Evolutionary conservation across 208 protist genomes (phyloP).

Genomic region (Acanthamoeba polyphaga): DNA sequence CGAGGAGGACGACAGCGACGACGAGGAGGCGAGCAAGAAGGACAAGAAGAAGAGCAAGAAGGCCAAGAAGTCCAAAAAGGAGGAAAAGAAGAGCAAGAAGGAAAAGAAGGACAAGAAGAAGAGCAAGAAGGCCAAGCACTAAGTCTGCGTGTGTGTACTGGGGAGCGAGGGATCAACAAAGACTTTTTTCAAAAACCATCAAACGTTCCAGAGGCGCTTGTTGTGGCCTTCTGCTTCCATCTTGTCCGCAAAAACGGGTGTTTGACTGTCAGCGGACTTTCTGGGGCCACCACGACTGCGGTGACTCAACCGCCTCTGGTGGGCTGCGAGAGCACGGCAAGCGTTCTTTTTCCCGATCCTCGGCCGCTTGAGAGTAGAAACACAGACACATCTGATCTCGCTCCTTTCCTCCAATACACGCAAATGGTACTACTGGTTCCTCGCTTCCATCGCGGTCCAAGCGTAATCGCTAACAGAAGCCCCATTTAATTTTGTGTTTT

Average conservation of each 20-base stretch:
- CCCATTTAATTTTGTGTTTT: too few species aligned
- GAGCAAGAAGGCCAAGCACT: not conserved
- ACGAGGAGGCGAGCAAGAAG: not conserved
- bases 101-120: slow-evolving; percentile 30
- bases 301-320: not conserved
- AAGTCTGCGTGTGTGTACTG: not conserved
- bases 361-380: too few species aligned
- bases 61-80: not conserved
- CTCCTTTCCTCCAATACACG: too few species aligned
- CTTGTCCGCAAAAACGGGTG: too few species aligned
- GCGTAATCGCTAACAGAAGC: too few species aligned
- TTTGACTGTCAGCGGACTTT: not conserved
- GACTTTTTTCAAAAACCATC: not conserved
- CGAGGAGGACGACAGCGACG: not conserved
- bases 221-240: too few species aligned
- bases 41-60: slow-evolving; percentile 13
- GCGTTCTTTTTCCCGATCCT: not conserved
- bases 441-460: too few species aligned
- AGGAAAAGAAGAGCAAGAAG: slow-evolving; percentile 18
- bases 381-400: too few species aligned
- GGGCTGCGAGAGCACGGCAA: too few species aligned
- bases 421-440: too few species aligned
- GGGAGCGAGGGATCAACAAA: not conserved
- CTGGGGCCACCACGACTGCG: not conserved
- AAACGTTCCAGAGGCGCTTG: too few species aligned